Evolutionary conservation across 495 filamentous ascomycete genomes (phyloP).

Genomic region (Sphaerosporella brunnea): DNA sequence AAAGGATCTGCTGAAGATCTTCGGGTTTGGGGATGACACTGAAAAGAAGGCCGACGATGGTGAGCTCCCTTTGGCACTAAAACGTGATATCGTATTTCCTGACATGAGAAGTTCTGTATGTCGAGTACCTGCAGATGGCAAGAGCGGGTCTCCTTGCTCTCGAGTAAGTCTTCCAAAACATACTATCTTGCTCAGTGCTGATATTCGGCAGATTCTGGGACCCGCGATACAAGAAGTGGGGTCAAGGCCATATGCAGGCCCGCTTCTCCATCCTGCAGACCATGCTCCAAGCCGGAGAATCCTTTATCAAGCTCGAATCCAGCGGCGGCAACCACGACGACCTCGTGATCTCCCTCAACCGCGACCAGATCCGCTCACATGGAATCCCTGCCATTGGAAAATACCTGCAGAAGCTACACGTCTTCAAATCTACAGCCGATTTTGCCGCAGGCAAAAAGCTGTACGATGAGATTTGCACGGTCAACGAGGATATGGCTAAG

Average conservation of each 20-base stretch:
- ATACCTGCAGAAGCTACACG: conserved; percentile 81
- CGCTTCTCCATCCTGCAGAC: conserved; percentile 69
- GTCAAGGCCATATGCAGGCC: conserved; percentile 86
- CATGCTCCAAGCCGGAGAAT: conserved; percentile 67
- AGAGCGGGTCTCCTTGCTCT: conserved; percentile 67
- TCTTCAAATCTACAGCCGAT: conserved; percentile 86
- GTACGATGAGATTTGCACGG: conserved; percentile 66
- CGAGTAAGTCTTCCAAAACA: conserved; percentile 29
- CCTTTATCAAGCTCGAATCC: conserved; percentile 65
- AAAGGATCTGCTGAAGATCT: conserved; percentile 72
- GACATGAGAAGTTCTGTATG: conserved; percentile 58
- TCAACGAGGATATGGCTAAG: conserved; percentile 54
- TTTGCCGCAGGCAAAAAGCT: conserved; percentile 52
- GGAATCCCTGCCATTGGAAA: conserved; percentile 58
- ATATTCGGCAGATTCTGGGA: conserved; percentile 13
- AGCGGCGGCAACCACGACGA: conserved; percentile 60
- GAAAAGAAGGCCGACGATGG: conserved; percentile 62
- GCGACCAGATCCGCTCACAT: conserved; percentile 59
- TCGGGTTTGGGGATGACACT: conserved; percentile 67
- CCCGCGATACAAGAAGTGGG: conserved; percentile 64
- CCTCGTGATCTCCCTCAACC: conserved; percentile 61
- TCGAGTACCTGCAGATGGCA: conserved; percentile 79
- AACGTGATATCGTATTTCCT: no score
- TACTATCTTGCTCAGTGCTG: not conserved
- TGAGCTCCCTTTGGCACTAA: no score